Evolutionary conservation across 345 rosid species (phyloP).

Genomic region (Hibiscus mutabilis): DNA sequence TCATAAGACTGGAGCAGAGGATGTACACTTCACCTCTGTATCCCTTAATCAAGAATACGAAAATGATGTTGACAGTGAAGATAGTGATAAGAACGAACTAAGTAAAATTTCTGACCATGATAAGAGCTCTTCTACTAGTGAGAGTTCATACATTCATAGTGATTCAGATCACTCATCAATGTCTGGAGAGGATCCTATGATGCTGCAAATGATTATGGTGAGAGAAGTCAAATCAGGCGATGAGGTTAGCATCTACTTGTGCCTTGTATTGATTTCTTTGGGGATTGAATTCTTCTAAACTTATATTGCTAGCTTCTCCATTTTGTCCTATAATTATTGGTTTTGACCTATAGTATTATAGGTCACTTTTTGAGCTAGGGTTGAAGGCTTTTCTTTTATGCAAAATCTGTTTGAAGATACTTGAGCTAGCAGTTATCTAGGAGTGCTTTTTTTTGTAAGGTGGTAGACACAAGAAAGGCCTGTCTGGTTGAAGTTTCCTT

Average conservation of each 20-base stretch:
- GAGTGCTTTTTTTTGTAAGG: background rate
- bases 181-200: constrained; percentile 27
- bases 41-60: constrained; percentile 47
- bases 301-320: background rate
- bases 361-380: background rate
- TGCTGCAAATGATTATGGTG: constrained; percentile 83
- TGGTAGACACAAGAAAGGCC: background rate
- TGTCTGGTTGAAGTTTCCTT: no score
- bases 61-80: constrained; percentile 20
- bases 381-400: background rate
- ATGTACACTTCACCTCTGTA: constrained; percentile 62
- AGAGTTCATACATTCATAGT: constrained; percentile 14
- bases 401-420: background rate
- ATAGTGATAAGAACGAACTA: constrained; percentile 22
- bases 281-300: background rate
- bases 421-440: background rate
- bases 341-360: background rate
- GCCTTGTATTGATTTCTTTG: background rate
- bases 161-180: constrained; percentile 20
- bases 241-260: constrained; percentile 47
- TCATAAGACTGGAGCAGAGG: constrained; percentile 89
- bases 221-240: constrained; percentile 62
- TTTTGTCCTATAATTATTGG: background rate
- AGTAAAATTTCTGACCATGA: constrained; percentile 18
- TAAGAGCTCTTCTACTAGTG: constrained; percentile 15